A percentile compares a stretch with the other conserved stretches of the same genome.
These are phyloP conservation scores for Myotisia sp. DNA, from an alignment of 2,329 filamentous ascomycete genomes.

Conservation along the genomic window DNA sequence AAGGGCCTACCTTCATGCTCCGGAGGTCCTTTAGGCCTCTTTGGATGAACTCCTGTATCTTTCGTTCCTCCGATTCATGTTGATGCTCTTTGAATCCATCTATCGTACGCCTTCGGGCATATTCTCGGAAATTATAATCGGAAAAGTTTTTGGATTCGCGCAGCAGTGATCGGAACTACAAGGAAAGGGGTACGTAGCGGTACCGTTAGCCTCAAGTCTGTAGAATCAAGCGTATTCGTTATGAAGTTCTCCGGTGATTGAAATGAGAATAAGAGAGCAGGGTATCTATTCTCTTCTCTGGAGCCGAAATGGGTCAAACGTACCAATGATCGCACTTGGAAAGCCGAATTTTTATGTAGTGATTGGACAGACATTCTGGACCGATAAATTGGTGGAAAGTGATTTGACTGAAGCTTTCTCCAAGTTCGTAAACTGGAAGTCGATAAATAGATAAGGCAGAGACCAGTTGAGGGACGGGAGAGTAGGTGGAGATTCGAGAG, in stretches of 20 bases:
- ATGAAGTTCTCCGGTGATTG: neutral
- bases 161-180: conserved; percentile 78
- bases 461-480: neutral
- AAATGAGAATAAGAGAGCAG: neutral
- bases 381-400: no score
- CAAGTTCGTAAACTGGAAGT: neutral
- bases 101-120: conserved; percentile 75
- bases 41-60: conserved; percentile 78
- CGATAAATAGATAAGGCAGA: no score
- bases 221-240: no score
- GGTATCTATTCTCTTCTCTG: no score
- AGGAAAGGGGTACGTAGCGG: neutral
- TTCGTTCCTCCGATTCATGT: conserved; percentile 55
- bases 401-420: neutral
- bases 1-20: conserved; percentile 63
- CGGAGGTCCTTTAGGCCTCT: conserved; percentile 76
- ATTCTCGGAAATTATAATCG: conserved; percentile 95
- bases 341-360: conserved; percentile 30
- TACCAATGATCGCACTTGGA: conserved; percentile 36
- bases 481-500: neutral
- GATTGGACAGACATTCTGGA: conserved; percentile 32
- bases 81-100: conserved; percentile 81
- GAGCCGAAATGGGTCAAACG: no score
- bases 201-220: neutral
- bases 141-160: conserved; percentile 77